Evolutionary conservation across 1,284 basidiomycete genomes (phyloP).

Genomic region (Apiotrichum sp.): DNA sequence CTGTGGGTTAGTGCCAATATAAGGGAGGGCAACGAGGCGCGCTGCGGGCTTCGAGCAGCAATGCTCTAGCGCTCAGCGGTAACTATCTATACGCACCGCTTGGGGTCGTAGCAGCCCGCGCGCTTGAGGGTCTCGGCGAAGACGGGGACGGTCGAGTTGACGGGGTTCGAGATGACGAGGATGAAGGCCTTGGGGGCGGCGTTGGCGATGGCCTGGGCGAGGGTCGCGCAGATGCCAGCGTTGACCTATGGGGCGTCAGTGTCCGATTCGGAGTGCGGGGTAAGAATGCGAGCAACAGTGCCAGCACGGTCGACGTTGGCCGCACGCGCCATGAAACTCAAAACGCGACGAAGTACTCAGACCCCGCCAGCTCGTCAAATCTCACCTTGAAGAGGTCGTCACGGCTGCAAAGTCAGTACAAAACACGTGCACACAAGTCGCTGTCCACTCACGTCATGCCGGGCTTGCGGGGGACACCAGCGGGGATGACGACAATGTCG

Average conservation of each 20-base stretch:
- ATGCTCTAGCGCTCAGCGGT: background rate
- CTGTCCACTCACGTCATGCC: conserved; percentile 52
- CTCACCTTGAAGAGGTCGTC: conserved; percentile 91
- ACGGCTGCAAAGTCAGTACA: conserved; percentile 50
- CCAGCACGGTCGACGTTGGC: no score
- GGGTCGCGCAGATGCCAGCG: conserved; percentile 74
- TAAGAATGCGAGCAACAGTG: no score
- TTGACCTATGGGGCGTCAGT: conserved; percentile 32
- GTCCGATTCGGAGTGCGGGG: no score
- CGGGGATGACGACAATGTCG: conserved; percentile 88
- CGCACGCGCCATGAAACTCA: background rate
- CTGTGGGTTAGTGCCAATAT: conserved; percentile 17
- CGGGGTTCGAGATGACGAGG: conserved; percentile 88
- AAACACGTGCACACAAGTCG: background rate
- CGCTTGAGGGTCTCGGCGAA: conserved; percentile 89
- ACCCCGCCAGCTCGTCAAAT: background rate
- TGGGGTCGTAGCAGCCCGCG: conserved; percentile 88
- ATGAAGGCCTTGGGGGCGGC: conserved; percentile 85
- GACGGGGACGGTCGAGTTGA: conserved; percentile 87
- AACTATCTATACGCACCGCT: conserved; percentile 42
- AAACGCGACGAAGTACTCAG: background rate
- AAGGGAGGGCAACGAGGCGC: background rate
- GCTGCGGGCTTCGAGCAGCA: background rate
- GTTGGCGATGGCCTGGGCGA: conserved; percentile 80
- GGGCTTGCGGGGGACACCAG: conserved; percentile 92